Evolutionary conservation across 768 basidiomycete species (phyloP), one percentile per base, ranked within the genome.

Genomic region (Boletus patriciae): DNA sequence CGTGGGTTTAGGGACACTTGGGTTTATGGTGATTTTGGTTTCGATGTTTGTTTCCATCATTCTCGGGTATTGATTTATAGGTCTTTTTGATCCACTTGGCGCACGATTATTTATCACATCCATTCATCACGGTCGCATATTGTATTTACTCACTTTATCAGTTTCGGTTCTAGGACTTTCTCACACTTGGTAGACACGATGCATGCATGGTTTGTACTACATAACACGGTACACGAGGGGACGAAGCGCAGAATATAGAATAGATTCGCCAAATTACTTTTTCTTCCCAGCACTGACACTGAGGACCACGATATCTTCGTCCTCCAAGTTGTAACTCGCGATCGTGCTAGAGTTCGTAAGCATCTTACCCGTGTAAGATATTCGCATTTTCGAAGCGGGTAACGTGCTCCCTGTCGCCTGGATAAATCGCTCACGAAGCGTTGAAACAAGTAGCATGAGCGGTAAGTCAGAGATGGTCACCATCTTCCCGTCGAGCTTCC

Each of bases 251-350:
- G 41, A 41, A 46, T 25, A 46, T 25, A 38, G 36, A 52, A 10
- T 37, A 46, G 19, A 41, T 31, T 27, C 29, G 9, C 33, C 18
- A 34, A 19, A 68, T 73, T 68, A 84, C 76, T 83, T 90, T 77
- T 89, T 94, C 78, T 84, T 90, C 58, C 77, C 74, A 52, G 90
- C 87, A 55, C 88, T 84, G 34, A 98, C 78, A 52, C 83, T 88
- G 64, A 97, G 78, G 16, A 87, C 81, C 19, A 98, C 72, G 51
- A 84, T 58, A 70, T 98, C 95, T 66, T 94, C 94, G 61, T 96
- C 92, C 72, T 95, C 94, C 62, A 98, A 69, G 70, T 98, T 98
- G 66, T 91, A 89, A 60, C 78, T 82, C 25, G 92, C 94, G 63
- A 98, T 84, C 59, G 92, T 87, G 57, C 83, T 87, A 51, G 82